Base-by-base conservation (phyloP, 371 early-diverging fungal genomes). In the Rhizopus delemar region DNA sequence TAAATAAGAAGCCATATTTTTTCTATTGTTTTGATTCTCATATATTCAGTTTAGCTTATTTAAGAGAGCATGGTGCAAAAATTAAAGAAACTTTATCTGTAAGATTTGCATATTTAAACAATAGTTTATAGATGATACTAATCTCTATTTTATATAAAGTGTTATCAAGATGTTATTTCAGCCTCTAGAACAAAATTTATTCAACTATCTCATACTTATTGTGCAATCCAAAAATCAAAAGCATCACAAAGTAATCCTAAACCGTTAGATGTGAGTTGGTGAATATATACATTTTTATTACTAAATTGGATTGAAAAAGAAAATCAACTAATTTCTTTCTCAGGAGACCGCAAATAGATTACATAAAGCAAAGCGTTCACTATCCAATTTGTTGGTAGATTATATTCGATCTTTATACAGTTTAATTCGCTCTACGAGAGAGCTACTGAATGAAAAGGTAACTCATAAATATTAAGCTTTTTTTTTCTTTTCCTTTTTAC, bases 151-250 rank as follows among this genome's bases (percentile, higher is more conserved):
- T 22, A 22, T 22, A 2, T 22, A 33, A 33, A 66, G 67, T 51
- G 59, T 15, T 66, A 63, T 60, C 59, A 70, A 57, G 53, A 33
- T 28, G 53, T 46, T 46, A 22, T 71, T 1, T 49, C 41, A 38
- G 56, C 46, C 13, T 46, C 53, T 12, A 53, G 68, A 60, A 22
- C 57, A 12, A 67, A 67, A 41, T 46, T 64, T 32, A 39, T 57
- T 11, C 68, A 71, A n/a, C 32, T 50, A 16, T 61, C 62, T 2
- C 60, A 56, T 34, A 54, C 38, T 15, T 71, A 71, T 36, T 71
- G 71, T 53, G 62, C 68, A 29, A 46, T 53, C 9, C 71, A 67
- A 50, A 71, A 71, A 39, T 8, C 50, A 46, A 67, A 66, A 52
- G 35, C 59, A 35, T 46, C 53, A 0, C 56, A 63, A 41, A 53